Conservation (phyloP, 441 rosid genomes). For the Theobroma grandiflorum region DNA sequence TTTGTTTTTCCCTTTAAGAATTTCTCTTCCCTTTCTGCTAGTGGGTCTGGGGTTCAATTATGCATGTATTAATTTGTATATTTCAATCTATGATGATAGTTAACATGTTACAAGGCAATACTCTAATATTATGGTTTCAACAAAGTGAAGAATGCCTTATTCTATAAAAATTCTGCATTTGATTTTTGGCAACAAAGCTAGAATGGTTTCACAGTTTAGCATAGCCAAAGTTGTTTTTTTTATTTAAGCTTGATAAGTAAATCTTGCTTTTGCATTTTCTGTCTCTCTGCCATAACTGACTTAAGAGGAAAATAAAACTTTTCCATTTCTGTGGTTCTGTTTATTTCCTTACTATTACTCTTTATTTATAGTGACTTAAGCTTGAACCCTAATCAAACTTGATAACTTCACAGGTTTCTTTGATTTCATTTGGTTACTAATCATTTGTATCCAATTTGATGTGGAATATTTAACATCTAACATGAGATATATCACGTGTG, state of each 20-base stretch:
- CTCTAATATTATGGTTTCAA: background rate
- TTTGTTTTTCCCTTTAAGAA: background rate
- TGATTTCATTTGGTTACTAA: background rate
- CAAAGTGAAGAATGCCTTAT: background rate
- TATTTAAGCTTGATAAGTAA: background rate
- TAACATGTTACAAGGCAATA: background rate
- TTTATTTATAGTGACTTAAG: background rate
- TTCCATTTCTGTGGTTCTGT: background rate
- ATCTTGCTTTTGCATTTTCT: background rate
- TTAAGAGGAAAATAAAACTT: background rate
- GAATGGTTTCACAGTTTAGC: background rate
- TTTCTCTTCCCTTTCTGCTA: constrained; percentile 4
- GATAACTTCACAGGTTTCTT: background rate
- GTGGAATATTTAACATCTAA: background rate
- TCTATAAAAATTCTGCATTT: background rate
- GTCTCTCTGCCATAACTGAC: background rate
- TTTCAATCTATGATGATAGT: constrained; percentile 2
- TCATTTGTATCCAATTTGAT: background rate
- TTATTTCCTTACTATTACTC: background rate
- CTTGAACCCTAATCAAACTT: background rate
- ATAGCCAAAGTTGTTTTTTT: background rate
- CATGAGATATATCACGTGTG: background rate
- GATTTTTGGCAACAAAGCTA: background rate
- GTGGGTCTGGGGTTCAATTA: background rate
- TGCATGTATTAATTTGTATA: background rate